phyloP scores from a whole-genome alignment of 2,329 filamentous ascomycete genomes.

The Colletotrichum camelliae region DNA sequence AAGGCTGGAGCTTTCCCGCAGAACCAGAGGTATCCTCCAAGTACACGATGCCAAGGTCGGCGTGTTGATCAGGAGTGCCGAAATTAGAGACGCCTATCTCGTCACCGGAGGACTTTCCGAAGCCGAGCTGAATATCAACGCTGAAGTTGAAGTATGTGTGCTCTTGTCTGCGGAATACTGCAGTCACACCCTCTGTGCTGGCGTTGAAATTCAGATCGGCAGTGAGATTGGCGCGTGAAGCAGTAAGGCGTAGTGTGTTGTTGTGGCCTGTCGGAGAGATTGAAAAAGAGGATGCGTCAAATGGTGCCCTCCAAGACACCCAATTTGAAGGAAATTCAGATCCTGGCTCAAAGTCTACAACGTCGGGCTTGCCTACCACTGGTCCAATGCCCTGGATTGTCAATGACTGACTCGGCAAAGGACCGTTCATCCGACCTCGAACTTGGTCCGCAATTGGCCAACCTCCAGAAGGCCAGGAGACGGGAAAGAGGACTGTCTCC shows the following conservation, averaged over 20 bases:
- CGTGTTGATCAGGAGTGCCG: neutral
- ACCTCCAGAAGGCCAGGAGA: conserved; percentile 14
- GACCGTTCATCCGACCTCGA: neutral
- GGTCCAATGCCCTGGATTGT: neutral
- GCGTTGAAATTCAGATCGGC: neutral
- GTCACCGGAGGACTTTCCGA: neutral
- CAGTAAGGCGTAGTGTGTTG: neutral
- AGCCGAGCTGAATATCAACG: neutral
- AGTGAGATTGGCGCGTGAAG: neutral
- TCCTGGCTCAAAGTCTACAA: neutral
- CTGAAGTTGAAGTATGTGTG: neutral
- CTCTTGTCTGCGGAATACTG: neutral
- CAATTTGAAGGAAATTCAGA: neutral
- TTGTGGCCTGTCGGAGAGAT: neutral
- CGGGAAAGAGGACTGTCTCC: conserved; percentile 54
- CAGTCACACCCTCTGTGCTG: neutral
- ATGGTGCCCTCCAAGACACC: neutral
- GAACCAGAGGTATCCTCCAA: neutral
- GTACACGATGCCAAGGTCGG: neutral
- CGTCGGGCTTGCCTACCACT: neutral
- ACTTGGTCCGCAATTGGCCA: neutral
- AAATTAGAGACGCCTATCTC: neutral
- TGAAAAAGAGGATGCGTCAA: neutral
- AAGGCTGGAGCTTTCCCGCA: neutral
- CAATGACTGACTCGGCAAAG: neutral